A percentile compares a stretch with the other conserved stretches of the same genome.
phyloP scores from a whole-genome alignment of 169 alveolate genomes.

The Eimeria necatrix region DNA sequence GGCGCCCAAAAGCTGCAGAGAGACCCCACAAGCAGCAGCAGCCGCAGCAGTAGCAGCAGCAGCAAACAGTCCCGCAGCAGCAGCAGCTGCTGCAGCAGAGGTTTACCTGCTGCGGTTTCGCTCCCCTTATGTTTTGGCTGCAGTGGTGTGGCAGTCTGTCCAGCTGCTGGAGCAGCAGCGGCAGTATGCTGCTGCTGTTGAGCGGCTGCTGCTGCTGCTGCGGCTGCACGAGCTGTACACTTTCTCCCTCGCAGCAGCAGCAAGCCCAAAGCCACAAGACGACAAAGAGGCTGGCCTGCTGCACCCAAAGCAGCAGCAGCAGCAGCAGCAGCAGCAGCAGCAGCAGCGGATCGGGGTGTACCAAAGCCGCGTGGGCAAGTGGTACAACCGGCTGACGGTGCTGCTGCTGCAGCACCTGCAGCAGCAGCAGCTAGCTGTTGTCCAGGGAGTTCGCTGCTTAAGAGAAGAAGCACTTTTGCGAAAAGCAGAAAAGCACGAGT shows the following conservation, averaged over 20 bases:
- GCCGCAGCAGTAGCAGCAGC: background rate
- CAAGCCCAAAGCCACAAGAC: background rate
- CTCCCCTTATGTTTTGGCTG: constrained; percentile 42
- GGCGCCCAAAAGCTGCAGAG: background rate
- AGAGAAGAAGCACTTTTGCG: constrained; percentile 9
- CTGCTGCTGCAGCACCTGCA: constrained; percentile 40
- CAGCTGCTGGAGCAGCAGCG: constrained; percentile 63
- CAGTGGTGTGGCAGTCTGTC: constrained; percentile 6
- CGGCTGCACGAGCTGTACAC: background rate
- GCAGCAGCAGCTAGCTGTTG: constrained; percentile 27
- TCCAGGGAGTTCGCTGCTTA: constrained; percentile 44
- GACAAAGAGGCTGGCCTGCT: background rate
- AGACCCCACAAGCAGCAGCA: background rate
- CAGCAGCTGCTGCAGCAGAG: background rate
- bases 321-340: constrained; percentile 10
- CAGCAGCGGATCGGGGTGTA: constrained; percentile 24
- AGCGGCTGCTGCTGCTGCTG: background rate
- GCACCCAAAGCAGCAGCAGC: background rate
- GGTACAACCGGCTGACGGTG: constrained; percentile 71
- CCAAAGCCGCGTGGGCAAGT: constrained; percentile 52
- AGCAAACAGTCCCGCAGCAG: background rate
- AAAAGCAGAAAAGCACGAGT: constrained; percentile 25
- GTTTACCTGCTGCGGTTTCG: constrained; percentile 35
- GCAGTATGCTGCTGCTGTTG: constrained; percentile 3
- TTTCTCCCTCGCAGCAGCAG: background rate